Percentiles rank a stretch among this genome's conserved stretches.
Evolutionary conservation across 78 protist genomes (phyloP).

Genomic region (Dictyostelium firmibasis): DNA sequence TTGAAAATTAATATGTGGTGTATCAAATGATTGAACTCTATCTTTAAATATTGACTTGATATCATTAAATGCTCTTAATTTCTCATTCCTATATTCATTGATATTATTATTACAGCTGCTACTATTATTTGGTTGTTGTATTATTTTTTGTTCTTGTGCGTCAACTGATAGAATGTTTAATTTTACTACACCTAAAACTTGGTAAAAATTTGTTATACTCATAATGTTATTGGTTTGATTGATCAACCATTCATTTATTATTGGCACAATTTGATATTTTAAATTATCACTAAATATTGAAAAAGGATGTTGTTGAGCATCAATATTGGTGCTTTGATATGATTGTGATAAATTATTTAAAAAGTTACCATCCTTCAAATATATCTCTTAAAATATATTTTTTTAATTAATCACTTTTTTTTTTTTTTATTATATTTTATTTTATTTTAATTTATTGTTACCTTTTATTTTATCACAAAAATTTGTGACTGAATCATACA

Average conservation of each 20-base stretch:
- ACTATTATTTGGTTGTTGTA: neutral
- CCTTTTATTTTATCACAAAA: neutral
- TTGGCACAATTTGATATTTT: neutral
- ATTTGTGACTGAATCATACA: neutral
- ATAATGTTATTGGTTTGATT: neutral
- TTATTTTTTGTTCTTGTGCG: neutral
- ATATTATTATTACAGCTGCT: neutral
- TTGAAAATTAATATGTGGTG: neutral
- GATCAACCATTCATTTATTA: neutral
- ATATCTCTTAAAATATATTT: neutral
- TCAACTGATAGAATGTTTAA: neutral
- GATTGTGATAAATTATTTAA: neutral
- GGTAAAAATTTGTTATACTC: neutral
- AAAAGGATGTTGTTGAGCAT: neutral
- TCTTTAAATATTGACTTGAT: neutral
- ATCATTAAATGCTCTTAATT: neutral
- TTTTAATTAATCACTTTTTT: neutral
- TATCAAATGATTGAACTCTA: neutral
- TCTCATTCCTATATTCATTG: neutral
- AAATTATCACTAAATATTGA: neutral
- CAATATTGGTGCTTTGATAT: neutral
- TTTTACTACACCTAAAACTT: neutral
- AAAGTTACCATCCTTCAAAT: neutral
- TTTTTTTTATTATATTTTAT: neutral
- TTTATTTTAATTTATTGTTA: neutral